phyloP scores from a whole-genome alignment of 192 early-diverging fungal species.

The Backusella westeae region DNA sequence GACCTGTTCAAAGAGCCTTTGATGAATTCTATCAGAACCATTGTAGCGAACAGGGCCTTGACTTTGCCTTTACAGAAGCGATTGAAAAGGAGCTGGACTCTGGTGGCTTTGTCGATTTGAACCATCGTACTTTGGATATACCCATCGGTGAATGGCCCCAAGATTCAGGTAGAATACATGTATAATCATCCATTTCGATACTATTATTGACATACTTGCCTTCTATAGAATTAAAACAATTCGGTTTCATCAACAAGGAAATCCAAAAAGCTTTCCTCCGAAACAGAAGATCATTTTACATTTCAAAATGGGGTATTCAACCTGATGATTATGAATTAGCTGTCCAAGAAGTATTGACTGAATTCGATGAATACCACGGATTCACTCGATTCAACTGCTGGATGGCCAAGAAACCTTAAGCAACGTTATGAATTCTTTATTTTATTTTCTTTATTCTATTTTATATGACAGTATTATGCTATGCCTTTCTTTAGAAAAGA shows the following conservation, averaged over 20 bases:
- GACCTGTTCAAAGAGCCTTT: constrained; percentile 32
- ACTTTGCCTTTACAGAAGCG: constrained; percentile 12
- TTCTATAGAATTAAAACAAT: constrained; percentile 35
- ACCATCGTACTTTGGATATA: constrained; percentile 30
- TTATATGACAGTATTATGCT: constrained; percentile 8
- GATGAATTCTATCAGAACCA: constrained; percentile 16
- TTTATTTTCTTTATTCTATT: not conserved
- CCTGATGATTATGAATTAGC: constrained; percentile 32
- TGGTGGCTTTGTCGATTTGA: constrained; percentile 20
- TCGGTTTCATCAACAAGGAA: constrained; percentile 41
- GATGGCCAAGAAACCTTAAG: constrained; percentile 27
- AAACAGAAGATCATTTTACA: constrained; percentile 27
- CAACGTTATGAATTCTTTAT: not conserved
- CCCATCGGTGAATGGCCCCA: constrained; percentile 39
- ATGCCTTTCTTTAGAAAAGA: not conserved
- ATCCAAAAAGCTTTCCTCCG: constrained; percentile 25
- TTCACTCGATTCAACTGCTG: constrained; percentile 30
- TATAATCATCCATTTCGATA: not conserved
- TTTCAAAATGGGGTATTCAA: constrained; percentile 30
- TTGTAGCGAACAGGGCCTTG: constrained; percentile 19
- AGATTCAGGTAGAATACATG: constrained; percentile 23
- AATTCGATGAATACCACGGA: constrained; percentile 37
- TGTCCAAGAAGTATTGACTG: constrained; percentile 30
- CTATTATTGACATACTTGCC: too few species aligned
- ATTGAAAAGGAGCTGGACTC: constrained; percentile 10